These are phyloP conservation scores for Odontarrhena argentea DNA, from an alignment of 345 rosid genomes.

Conservation along the genomic window DNA sequence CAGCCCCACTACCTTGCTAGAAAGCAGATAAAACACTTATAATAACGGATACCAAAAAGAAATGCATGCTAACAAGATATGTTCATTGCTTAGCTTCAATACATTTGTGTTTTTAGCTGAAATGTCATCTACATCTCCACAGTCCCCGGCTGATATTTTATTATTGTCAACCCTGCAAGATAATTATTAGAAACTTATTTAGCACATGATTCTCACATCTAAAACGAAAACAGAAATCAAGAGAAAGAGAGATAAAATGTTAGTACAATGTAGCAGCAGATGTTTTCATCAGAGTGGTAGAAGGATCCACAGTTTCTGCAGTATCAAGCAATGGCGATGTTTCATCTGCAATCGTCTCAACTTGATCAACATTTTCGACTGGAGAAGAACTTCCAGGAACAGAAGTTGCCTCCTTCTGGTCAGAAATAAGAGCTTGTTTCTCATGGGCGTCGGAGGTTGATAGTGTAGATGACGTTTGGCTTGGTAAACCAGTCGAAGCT, in stretches of 20 bases:
- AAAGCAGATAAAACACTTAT: constrained; percentile 29
- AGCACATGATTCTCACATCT: constrained; percentile 29
- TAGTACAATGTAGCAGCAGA: constrained; percentile 52
- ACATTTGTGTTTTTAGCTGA: constrained; percentile 29
- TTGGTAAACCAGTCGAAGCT: constrained; percentile 51
- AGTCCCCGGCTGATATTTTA: constrained; percentile 22
- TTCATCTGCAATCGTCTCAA: constrained; percentile 43
- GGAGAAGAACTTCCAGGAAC: constrained; percentile 48
- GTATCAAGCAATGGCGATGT: constrained; percentile 38
- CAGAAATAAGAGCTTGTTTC: constrained; percentile 48
- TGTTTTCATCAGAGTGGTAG: constrained; percentile 40
- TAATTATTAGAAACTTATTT: constrained; percentile 21
- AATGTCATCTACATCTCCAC: constrained; percentile 21
- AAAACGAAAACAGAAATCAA: background rate
- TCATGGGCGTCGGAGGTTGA: constrained; percentile 42
- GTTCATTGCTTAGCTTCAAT: constrained; percentile 22
- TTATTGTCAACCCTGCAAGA: constrained; percentile 35
- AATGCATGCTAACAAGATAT: constrained; percentile 28
- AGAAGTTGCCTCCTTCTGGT: constrained; percentile 38
- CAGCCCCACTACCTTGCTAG: constrained; percentile 40
- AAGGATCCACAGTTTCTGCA: constrained; percentile 52
- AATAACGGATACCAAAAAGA: constrained; percentile 19
- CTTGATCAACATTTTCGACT: constrained; percentile 41
- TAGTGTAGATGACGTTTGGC: constrained; percentile 56
- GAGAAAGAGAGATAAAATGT: constrained; percentile 30